Percentiles rank a stretch among this genome's conserved stretches.
These are phyloP conservation scores for Euphrasia arctica DNA, from an alignment of 305 asterid genomes.

Conservation along the genomic window DNA sequence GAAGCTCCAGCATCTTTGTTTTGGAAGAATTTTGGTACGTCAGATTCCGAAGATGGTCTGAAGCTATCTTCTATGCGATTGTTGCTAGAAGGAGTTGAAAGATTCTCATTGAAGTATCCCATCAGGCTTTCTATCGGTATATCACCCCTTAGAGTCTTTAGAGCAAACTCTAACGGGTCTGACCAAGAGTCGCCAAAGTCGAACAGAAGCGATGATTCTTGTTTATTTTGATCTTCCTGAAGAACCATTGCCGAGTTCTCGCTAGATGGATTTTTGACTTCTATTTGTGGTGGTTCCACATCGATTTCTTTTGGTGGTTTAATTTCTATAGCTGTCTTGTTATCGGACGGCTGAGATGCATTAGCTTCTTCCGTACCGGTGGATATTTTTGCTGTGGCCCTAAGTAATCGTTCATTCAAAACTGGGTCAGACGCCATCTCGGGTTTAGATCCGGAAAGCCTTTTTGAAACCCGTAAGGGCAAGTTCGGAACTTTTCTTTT, in stretches of 20 bases:
- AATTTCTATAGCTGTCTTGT: constrained; percentile 24
- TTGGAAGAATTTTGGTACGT: constrained; percentile 34
- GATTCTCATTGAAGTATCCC: constrained; percentile 30
- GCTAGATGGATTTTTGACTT: constrained; percentile 22
- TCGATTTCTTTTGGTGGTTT: background rate
- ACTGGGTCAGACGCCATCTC: constrained; percentile 16
- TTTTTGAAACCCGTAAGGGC: constrained; percentile 31
- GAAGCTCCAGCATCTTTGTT: constrained; percentile 33
- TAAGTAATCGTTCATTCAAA: constrained; percentile 27
- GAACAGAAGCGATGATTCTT: constrained; percentile 33
- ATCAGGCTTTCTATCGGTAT: constrained; percentile 46
- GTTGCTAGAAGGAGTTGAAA: constrained; percentile 18
- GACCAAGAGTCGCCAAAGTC: constrained; percentile 61
- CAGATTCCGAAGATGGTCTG: constrained; percentile 30
- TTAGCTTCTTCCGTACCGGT: constrained; percentile 25
- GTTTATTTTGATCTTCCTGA: constrained; percentile 32
- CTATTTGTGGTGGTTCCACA: constrained; percentile 22
- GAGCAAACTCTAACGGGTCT: constrained; percentile 66
- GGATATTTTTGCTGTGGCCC: constrained; percentile 33
- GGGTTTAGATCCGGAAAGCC: constrained; percentile 28
- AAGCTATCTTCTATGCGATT: constrained; percentile 17
- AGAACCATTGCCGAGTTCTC: constrained; percentile 23
- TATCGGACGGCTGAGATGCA: constrained; percentile 27
- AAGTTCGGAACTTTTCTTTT: constrained; percentile 25
- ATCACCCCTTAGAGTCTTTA: constrained; percentile 68